A percentile compares a stretch with the other conserved stretches of the same genome.
These are phyloP conservation scores for Leishmania mexicana DNA, from an alignment of 208 protist species.

Conservation along the genomic window DNA sequence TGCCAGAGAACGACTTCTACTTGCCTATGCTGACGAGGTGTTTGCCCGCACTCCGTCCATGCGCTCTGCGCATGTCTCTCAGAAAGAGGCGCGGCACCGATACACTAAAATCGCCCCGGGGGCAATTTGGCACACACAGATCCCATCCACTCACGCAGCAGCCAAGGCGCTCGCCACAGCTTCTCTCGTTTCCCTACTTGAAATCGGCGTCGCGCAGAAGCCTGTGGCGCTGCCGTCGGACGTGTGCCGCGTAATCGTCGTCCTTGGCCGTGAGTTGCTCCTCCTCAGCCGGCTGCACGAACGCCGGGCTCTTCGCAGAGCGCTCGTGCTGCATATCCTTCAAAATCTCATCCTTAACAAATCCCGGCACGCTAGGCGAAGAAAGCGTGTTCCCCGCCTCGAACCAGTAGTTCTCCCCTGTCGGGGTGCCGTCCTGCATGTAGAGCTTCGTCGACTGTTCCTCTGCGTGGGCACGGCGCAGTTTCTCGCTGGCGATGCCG, in stretches of 20 bases:
- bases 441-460: conserved; percentile 57
- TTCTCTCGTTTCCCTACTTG: conserved; percentile 3
- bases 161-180: not conserved
- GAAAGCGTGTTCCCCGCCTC: conserved; percentile 72
- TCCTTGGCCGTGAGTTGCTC: conserved; percentile 35
- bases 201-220: conserved; percentile 20
- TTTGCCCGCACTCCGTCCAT: not conserved
- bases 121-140: not conserved
- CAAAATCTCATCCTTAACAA: conserved; percentile 82
- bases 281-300: conserved; percentile 50
- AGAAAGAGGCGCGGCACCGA: not conserved
- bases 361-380: conserved; percentile 59
- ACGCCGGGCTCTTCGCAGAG: conserved; percentile 54
- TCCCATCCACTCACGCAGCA: not conserved
- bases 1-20: not conserved
- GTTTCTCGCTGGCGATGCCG: conserved; percentile 47
- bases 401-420: conserved; percentile 89
- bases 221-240: conserved; percentile 53
- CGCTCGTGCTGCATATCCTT: conserved; percentile 70
- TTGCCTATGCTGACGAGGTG: not conserved
- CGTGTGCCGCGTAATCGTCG: conserved; percentile 55
- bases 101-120: not conserved
- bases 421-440: conserved; percentile 77
- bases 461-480: conserved; percentile 60
- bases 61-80: not conserved